phyloP scores from a whole-genome alignment of 208 protist genomes.

The Acanthamoeba triangularis region DNA sequence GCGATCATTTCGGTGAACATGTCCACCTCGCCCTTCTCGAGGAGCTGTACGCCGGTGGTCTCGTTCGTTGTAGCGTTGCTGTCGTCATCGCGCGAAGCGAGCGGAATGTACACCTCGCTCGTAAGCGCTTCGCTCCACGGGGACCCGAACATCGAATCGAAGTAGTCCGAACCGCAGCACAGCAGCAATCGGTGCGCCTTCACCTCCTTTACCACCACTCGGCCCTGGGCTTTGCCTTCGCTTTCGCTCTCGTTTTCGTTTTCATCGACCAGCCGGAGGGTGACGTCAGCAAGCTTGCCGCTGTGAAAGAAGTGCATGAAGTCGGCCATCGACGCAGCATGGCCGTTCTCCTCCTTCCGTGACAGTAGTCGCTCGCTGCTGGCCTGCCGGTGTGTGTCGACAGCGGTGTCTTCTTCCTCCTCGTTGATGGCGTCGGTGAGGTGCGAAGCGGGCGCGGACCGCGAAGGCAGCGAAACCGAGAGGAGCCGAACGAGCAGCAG shows the following conservation, averaged over 20 bases:
- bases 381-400: neutral
- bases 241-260: neutral
- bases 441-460: neutral
- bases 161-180: slow-evolving; percentile 1
- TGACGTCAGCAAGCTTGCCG: neutral
- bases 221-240: neutral
- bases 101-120: neutral
- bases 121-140: neutral
- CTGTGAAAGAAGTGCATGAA: neutral
- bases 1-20: slow-evolving; percentile 41
- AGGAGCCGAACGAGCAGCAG: neutral
- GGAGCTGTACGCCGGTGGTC: too few species aligned
- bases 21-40: neutral
- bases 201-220: neutral
- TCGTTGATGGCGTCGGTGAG: neutral
- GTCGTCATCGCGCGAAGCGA: neutral
- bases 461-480: neutral
- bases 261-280: neutral
- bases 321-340: neutral
- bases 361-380: too few species aligned
- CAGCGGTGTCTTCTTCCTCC: neutral
- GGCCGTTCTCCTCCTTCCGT: neutral
- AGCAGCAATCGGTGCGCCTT: neutral
- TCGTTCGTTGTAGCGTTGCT: too few species aligned
- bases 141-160: slow-evolving; percentile 23